Percentiles rank a stretch among this genome's conserved stretches.
phyloP scores from a whole-genome alignment of 2,329 filamentous ascomycete genomes.

The Penicillium sp. region DNA sequence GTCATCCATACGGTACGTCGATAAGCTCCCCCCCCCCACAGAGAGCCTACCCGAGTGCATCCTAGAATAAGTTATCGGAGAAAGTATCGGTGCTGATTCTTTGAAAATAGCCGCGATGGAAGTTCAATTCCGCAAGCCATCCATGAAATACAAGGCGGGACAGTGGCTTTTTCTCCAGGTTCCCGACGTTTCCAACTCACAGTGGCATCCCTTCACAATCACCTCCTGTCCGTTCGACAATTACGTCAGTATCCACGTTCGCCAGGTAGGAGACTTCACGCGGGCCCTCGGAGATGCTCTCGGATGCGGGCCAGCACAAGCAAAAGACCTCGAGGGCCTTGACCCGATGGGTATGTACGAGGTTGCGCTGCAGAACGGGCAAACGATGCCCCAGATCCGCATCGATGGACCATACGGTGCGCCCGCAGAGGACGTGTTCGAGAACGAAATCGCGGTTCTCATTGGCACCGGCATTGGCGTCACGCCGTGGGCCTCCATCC shows the following conservation, averaged over 20 bases:
- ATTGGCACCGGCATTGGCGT: conserved; percentile 80
- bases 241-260: conserved; percentile 90
- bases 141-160: conserved; percentile 95
- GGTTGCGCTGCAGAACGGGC: conserved; percentile 87
- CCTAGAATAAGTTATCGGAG: no score
- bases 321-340: conserved; percentile 83
- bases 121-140: conserved; percentile 94
- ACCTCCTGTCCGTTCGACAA: conserved; percentile 96
- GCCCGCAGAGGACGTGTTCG: conserved; percentile 96
- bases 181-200: conserved; percentile 78
- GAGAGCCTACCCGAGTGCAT: no score
- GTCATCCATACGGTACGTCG: conserved; percentile 81
- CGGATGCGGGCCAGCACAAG: conserved; percentile 83
- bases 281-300: conserved; percentile 88
- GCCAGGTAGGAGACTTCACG: conserved; percentile 96
- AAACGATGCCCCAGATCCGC: conserved; percentile 83
- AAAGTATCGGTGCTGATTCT: background rate
- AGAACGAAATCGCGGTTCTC: conserved; percentile 77
- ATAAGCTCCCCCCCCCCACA: background rate
- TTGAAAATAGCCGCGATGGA: conserved; percentile 76
- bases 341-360: conserved; percentile 98
- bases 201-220: conserved; percentile 99
- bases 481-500: conserved; percentile 80
- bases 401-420: conserved; percentile 96
- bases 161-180: conserved; percentile 98